Evolutionary conservation across 768 basidiomycete species (phyloP), one percentile per base, ranked within the genome.

Genomic region (Rhodotorula sphaerocarpa): DNA sequence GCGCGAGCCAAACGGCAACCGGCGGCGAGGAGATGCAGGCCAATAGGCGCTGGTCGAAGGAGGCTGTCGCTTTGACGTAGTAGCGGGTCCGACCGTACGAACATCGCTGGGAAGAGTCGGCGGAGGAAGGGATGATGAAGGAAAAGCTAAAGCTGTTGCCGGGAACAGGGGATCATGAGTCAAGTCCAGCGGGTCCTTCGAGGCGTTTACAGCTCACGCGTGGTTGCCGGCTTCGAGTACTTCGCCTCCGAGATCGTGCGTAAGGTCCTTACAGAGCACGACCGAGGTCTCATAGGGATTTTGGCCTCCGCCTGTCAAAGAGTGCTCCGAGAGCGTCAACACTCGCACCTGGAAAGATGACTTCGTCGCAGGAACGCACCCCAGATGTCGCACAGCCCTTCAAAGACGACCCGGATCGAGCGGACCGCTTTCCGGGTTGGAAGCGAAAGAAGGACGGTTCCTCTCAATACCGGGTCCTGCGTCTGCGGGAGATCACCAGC

Each of bases 51-150:
- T 54, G 41, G 42, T 50, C 57, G 11, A 67, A 67, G 9, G 53
- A 54, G 43, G 56, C 50, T 0, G 31, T 47, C 11, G 66, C 66
- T 47, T 67, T 67, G 23, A 67, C 66, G 42, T 51, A 58, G 50
- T 58, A 44, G 1, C 57, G 48, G 2, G 23, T 44, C 7, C 36
- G 36, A 16, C 36, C 36, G 36, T 39, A 39, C 16, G 36, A 10
- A 39, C 36, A 39, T 16, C 36, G 36, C 16, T 39, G 36, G 36
- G 36, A 39, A 9, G 36, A 39, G 36, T 39, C 36, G 36, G 36
- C 36, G 10, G 48, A 52, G 0, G 57, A 55, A 0, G 66, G 61
- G 15, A 67, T 31, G 41, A 67, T 67, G 61, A 67, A 67, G 16
- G 54, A 9, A 41, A 62, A 67, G 39, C 56, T 59, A 50, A 59